Conservation (phyloP, 2,329 filamentous ascomycete species). For the Diaporthe vexans region DNA sequence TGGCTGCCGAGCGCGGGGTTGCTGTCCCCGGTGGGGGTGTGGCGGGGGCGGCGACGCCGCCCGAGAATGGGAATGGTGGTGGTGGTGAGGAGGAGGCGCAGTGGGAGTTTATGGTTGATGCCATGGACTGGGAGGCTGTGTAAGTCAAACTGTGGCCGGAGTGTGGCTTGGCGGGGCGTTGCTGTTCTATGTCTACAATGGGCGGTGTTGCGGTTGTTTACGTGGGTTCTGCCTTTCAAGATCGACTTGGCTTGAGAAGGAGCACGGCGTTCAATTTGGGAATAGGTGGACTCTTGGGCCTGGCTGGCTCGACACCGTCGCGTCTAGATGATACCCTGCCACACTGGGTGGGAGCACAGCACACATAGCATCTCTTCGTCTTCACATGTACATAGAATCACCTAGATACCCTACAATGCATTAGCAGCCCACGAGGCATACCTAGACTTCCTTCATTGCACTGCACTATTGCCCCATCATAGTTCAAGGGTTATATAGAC, state of each 20-base stretch:
- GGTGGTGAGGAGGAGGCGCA: conserved; percentile 54
- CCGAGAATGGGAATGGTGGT: conserved; percentile 33
- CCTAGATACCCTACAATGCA: conserved; percentile 32
- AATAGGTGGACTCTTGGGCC: background rate
- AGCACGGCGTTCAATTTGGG: conserved; percentile 6
- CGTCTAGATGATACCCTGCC: conserved; percentile 1
- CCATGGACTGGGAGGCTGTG: conserved; percentile 70
- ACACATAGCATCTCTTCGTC: background rate
- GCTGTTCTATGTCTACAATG: background rate
- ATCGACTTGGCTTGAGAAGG: background rate
- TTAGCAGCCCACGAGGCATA: background rate
- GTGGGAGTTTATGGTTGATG: conserved; percentile 71
- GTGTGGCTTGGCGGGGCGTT: too few relatives aligned
- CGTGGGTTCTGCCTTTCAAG: background rate
- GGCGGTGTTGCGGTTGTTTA: background rate
- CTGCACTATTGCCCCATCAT: too few relatives aligned
- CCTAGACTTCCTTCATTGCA: background rate
- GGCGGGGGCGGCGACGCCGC: background rate
- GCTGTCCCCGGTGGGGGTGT: conserved; percentile 42
- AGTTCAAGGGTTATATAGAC: background rate
- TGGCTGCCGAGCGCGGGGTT: conserved; percentile 43
- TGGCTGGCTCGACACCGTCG: background rate
- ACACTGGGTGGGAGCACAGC: too few relatives aligned
- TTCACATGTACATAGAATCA: conserved; percentile 7
- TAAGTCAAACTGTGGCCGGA: conserved; percentile 12